Percentiles rank a stretch among this genome's conserved stretches.
phyloP scores from a whole-genome alignment of 768 basidiomycete genomes.

The Agrocybe chaxingu region DNA sequence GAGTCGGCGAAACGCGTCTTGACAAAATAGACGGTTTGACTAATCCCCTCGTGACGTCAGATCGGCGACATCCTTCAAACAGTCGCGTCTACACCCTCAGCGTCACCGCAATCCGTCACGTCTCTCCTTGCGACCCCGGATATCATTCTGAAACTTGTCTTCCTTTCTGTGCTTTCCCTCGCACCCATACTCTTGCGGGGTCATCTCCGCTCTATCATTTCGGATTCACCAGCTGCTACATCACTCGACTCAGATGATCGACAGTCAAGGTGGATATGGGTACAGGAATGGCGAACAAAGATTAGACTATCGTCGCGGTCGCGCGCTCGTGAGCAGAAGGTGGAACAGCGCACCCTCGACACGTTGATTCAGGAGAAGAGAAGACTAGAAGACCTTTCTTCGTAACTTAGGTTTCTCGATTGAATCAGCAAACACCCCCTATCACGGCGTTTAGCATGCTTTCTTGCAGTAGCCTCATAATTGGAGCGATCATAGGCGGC shows the following conservation, averaged over 20 bases:
- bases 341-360: constrained; percentile 43
- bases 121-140: constrained; percentile 81
- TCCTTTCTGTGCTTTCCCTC: constrained; percentile 80
- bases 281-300: constrained; percentile 65
- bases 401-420: constrained; percentile 19
- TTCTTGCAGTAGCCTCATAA: constrained; percentile 7
- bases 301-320: constrained; percentile 54
- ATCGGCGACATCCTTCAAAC: constrained; percentile 88
- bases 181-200: constrained; percentile 83
- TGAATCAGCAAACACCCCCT: constrained; percentile 1
- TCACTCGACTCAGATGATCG: constrained; percentile 21
- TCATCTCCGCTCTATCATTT: constrained; percentile 56
- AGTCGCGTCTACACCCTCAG: constrained; percentile 68
- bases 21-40: neutral
- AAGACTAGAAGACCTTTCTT: constrained; percentile 36
- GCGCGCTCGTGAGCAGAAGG: constrained; percentile 41
- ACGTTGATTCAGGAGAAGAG: constrained; percentile 58
- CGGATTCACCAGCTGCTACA: constrained; percentile 21
- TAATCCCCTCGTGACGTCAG: constrained; percentile 34
- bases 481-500: constrained; percentile 3
- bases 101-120: constrained; percentile 75
- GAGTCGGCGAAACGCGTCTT: constrained; percentile 22
- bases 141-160: constrained; percentile 79
- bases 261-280: constrained; percentile 52
- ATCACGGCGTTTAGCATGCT: constrained; percentile 3